A percentile compares a stretch with the other conserved stretches of the same genome.
phyloP scores from a whole-genome alignment of 805 yeast species.

The Saccharomycodes ludwigii region DNA sequence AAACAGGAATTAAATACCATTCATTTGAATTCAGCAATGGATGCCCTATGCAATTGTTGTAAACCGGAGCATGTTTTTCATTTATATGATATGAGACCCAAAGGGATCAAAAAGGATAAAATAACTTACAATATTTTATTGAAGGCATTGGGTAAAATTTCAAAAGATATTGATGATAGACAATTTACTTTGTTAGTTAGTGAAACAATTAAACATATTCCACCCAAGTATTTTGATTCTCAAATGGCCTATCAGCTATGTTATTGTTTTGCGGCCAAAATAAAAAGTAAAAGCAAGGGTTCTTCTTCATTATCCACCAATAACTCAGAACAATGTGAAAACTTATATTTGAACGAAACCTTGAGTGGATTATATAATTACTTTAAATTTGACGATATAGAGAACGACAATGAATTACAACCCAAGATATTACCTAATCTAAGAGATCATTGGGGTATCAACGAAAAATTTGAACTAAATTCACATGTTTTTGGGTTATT shows the following conservation, averaged over 20 bases:
- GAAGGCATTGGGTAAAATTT: conserved; percentile 9
- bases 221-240: conserved; percentile 12
- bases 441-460: conserved; percentile 10
- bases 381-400: too few relatives aligned
- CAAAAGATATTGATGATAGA: conserved; percentile 10
- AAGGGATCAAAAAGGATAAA: conserved; percentile 11
- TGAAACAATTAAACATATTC: conserved; percentile 11
- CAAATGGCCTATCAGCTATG: too few relatives aligned
- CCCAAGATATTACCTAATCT: conserved; percentile 13
- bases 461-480: conserved; percentile 8
- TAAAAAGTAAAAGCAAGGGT: too few relatives aligned
- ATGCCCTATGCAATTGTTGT: conserved; percentile 30
- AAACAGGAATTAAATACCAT: conserved; percentile 24
- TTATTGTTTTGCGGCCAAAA: too few relatives aligned
- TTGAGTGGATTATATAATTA: too few relatives aligned
- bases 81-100: conserved; percentile 23
- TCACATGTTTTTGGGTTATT: conserved; percentile 13
- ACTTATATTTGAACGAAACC: too few relatives aligned
- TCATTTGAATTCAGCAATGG: conserved; percentile 35
- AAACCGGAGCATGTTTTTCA: conserved; percentile 27
- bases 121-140: conserved; percentile 17
- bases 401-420: too few relatives aligned
- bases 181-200: conserved; percentile 12
- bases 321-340: too few relatives aligned
- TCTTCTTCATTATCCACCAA: too few relatives aligned